These are phyloP conservation scores for Fragaria vesca DNA, from an alignment of 306 rosid species.

Conservation along the genomic window DNA sequence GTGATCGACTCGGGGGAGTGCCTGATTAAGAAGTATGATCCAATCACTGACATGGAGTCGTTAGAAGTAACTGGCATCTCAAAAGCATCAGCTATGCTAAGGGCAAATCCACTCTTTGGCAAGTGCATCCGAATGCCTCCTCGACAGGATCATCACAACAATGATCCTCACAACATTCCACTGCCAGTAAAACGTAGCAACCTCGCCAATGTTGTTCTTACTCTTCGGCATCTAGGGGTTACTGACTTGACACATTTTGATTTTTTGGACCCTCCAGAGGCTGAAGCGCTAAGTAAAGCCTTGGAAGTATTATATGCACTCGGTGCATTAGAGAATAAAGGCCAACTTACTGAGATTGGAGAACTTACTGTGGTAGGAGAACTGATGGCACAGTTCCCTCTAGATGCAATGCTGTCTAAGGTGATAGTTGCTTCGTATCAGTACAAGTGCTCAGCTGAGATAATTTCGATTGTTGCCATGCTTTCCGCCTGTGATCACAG, in stretches of 20 bases:
- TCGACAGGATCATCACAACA: constrained; percentile 37
- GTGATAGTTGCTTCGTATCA: constrained; percentile 83
- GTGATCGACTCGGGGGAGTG: constrained; percentile 83
- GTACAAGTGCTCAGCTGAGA: constrained; percentile 75
- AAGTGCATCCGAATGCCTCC: constrained; percentile 72
- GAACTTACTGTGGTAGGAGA: constrained; percentile 83
- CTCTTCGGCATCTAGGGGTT: constrained; percentile 53
- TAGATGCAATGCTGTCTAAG: constrained; percentile 91
- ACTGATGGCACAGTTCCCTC: constrained; percentile 91
- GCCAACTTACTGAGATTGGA: constrained; percentile 81
- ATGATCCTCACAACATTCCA: constrained; percentile 32
- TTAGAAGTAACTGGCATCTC: constrained; percentile 67
- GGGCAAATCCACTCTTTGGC: constrained; percentile 46
- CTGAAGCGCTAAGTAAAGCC: constrained; percentile 77
- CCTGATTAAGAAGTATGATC: constrained; percentile 61
- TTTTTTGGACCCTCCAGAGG: constrained; percentile 90
- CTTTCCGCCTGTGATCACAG: constrained; percentile 65
- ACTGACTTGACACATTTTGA: constrained; percentile 66
- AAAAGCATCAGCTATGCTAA: constrained; percentile 80
- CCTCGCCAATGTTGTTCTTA: constrained; percentile 78
- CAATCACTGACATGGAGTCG: constrained; percentile 84
- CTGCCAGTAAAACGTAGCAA: constrained; percentile 75
- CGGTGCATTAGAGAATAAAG: constrained; percentile 62
- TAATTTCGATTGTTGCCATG: constrained; percentile 81
- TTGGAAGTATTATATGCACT: constrained; percentile 73